These are phyloP conservation scores for Rhododendron ferrugineum DNA, from an alignment of 148 eudicot species.

Conservation along the genomic window DNA sequence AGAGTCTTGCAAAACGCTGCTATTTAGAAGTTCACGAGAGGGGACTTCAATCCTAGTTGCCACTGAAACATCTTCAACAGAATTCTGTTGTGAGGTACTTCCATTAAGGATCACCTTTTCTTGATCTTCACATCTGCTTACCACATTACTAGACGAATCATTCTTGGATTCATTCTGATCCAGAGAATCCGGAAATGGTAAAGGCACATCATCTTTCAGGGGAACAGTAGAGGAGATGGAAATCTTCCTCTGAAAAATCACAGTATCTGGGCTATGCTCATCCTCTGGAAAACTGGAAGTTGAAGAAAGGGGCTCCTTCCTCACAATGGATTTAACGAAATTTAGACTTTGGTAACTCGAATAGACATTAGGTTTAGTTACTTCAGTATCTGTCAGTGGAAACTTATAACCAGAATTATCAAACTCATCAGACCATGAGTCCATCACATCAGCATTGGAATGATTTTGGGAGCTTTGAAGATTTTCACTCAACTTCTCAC, in stretches of 20 bases:
- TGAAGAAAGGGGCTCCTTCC: conserved; percentile 23
- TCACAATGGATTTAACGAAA: conserved; percentile 29
- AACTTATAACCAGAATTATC: conserved; percentile 33
- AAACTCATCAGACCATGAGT: conserved; percentile 37
- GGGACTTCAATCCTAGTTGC: conserved; percentile 46
- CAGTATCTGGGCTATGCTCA: conserved; percentile 28
- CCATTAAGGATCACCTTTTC: conserved; percentile 26
- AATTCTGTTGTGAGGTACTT: conserved; percentile 21
- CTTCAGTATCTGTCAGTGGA: conserved; percentile 27
- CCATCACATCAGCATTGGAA: conserved; percentile 20
- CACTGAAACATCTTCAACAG: conserved; percentile 24
- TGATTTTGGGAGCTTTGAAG: conserved; percentile 12
- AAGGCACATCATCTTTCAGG: conserved; percentile 13
- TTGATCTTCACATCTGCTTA: conserved; percentile 20
- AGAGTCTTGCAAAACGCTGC: conserved; percentile 29
- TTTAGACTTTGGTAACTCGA: conserved; percentile 21
- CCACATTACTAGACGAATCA: conserved; percentile 13
- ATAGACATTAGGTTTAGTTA: conserved; percentile 13
- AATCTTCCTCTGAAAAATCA: conserved; percentile 14
- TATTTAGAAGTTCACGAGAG: conserved; percentile 21
- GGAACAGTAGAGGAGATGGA: conserved; percentile 23
- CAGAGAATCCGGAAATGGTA: conserved; percentile 36
- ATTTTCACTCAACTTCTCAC: conserved; percentile 17
- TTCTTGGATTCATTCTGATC: conserved; percentile 29
- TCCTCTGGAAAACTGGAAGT: conserved; percentile 42